Conservation (phyloP, 179 eudicot genomes). For the Pouteria campechiana region DNA sequence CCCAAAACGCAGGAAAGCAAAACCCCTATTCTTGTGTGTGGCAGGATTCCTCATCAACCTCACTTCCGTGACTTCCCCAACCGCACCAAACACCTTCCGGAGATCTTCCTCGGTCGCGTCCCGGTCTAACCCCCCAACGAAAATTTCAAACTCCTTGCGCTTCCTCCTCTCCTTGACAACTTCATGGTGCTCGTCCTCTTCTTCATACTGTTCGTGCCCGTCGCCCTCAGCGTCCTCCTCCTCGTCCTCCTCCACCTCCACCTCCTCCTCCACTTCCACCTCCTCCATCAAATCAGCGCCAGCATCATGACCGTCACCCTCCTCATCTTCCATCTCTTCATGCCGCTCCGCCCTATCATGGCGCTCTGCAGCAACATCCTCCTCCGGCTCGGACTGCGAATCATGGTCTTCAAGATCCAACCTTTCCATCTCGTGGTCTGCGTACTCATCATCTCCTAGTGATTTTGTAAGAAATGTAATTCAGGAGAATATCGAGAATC, state of each 20-base stretch:
- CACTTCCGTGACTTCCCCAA: conserved; percentile 4
- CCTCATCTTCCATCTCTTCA: background rate
- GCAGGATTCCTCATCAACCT: conserved; percentile 1
- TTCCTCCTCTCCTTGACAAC: conserved; percentile 2
- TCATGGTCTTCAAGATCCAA: background rate
- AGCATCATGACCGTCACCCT: background rate
- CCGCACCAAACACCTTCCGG: background rate
- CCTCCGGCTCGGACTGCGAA: background rate
- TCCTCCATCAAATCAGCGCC: background rate
- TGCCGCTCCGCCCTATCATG: too few species aligned
- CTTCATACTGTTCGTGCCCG: background rate
- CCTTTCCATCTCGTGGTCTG: background rate
- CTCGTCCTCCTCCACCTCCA: background rate
- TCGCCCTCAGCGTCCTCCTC: background rate
- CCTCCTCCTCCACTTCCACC: background rate
- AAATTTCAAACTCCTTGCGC: conserved; percentile 1
- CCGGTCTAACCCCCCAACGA: conserved; percentile 3
- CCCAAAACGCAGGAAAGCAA: conserved; percentile 1
- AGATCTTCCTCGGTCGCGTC: conserved; percentile 2
- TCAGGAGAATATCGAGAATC: too few species aligned
- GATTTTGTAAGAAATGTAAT: too few species aligned
- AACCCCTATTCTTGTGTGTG: conserved; percentile 2
- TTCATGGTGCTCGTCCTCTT: background rate
- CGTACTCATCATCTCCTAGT: too few species aligned
- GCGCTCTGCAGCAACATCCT: background rate